Base-by-base conservation (phyloP, 306 rosid species). In the Nissolia schottii region DNA sequence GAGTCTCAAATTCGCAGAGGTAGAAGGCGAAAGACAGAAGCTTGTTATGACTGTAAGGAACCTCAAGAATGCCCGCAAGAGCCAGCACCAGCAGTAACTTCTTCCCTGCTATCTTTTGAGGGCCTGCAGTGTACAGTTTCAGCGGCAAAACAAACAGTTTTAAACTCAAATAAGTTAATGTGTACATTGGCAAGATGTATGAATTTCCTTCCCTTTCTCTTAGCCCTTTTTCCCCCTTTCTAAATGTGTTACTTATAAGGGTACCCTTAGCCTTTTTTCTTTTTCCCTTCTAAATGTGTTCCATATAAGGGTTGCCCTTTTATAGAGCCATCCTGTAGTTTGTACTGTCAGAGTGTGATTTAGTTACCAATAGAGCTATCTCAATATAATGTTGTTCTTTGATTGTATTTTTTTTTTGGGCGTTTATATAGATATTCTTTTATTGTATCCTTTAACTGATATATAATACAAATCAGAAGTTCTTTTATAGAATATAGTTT, bases 1-100 rank as follows among this genome's bases (percentile, higher is more conserved):
- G 85, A 95, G 99, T 86, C 99, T 95, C 73, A 95, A 82, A 81
- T 95, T 95, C 5, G 97, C 99, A 0, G 97, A 91, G 85, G 99
- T 95, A 24, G 99, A 95, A 85, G 97, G 99, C 60, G 99, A 95
- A 85, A 91, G 99, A 76, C 97, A 95, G 69, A 83, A 88, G 83
- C 97, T 94, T 55, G 97, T 91, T 65, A 95, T 95, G 99, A 86
- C 91, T 0, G 81, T 95, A 63, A 71, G 99, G 64, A 86, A 72
- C 82, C 91, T 95, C 28, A 91, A 88, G 87, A 85, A 84, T 84
- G 55, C 83, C 54, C 86, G 71, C 74, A 94, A 84, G 84, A 62
- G 19, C 16, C 14, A n/a, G 66, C 74, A n/a, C n/a, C n/a, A n/a
- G n/a, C 83, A 62, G 76, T 37, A 25, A 78, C 60, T 71, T 25